Base-by-base conservation (phyloP, 192 early-diverging fungal species). In the Mortierella antarctica region DNA sequence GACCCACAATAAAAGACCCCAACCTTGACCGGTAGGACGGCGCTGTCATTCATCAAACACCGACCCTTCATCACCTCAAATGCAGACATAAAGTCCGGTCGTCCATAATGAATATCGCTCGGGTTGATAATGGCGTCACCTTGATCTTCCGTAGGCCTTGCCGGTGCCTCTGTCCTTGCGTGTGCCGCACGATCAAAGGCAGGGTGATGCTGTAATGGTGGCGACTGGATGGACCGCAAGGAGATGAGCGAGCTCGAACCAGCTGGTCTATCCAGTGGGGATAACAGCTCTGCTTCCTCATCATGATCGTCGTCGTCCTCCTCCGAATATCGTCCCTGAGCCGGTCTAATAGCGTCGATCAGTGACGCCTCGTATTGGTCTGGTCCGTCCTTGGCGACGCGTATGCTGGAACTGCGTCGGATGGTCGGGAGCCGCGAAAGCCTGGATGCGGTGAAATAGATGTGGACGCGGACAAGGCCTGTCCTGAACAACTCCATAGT, bases 1-100 rank as follows among this genome's bases (percentile, higher is more conserved):
- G 93, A 93, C 12, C 95, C 95, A 71, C 95, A 96, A 76, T 92
- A 94, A 84, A 95, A 95, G 18, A 96, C 93, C 20, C 95, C 95
- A 6, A 96, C 87, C 48, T 91, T 89, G 0, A 62, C 50, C 2
- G 39, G 83, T 46, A 6, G 62, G 47, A 0, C 74, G 72, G 48
- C 62, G 67, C 57, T 69, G 61, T 39, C 75, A 76, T 55, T 42
- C 55, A 8, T 62, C 31, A 18, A 39, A 51, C 69, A 55, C 51
- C 47, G 55, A 45, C 23, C 54, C 49, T 61, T 82, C 70, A 91
- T 87, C 49, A 81, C 77, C 18, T 83, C 80, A 61, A 96, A 91
- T 17, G 94, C 86, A n/a, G 81, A 62, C 48, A 81, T 55, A 84
- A 92, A 96, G 74, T 92, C 88, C 14, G 95, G 95, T 15, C 95